Percentiles rank a stretch among this genome's conserved stretches.
Evolutionary conservation across 352 stramenopile genomes (phyloP).

Genomic region (Globisporangium yorkense): DNA sequence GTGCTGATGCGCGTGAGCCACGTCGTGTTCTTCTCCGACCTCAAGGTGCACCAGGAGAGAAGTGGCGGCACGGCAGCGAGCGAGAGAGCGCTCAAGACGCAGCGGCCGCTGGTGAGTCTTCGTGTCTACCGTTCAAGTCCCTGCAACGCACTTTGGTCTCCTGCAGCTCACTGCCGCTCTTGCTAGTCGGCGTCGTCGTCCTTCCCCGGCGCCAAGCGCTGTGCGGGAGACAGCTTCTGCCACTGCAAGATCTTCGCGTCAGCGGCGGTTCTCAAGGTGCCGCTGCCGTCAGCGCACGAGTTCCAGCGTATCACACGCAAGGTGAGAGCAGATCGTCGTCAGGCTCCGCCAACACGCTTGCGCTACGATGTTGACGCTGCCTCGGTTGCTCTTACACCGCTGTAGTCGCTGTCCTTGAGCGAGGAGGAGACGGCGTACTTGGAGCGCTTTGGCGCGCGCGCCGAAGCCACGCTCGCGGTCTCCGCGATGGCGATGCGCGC

Average conservation of each 20-base stretch:
- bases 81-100: background rate
- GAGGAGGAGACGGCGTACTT: slow-evolving; percentile 55
- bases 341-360: background rate
- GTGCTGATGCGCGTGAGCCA: slow-evolving; percentile 47
- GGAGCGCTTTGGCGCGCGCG: slow-evolving; percentile 44
- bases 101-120: slow-evolving; percentile 12
- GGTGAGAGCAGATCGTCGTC: slow-evolving; percentile 15
- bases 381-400: background rate
- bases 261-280: slow-evolving; percentile 13
- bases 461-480: slow-evolving; percentile 28
- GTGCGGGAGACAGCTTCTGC: slow-evolving; percentile 39
- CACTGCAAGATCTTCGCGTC: slow-evolving; percentile 28
- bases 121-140: background rate
- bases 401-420: slow-evolving; percentile 49
- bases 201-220: slow-evolving; percentile 21
- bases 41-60: slow-evolving; percentile 11
- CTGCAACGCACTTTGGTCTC: background rate
- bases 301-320: slow-evolving; percentile 55
- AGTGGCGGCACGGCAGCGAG: background rate
- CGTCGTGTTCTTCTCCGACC: slow-evolving; percentile 53
- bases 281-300: slow-evolving; percentile 22
- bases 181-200: slow-evolving; percentile 3
- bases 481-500: slow-evolving; percentile 1
- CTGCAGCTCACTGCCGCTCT: background rate
- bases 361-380: background rate